phyloP scores from a whole-genome alignment of 106 monocot genomes.

The Posidonia australis region DNA sequence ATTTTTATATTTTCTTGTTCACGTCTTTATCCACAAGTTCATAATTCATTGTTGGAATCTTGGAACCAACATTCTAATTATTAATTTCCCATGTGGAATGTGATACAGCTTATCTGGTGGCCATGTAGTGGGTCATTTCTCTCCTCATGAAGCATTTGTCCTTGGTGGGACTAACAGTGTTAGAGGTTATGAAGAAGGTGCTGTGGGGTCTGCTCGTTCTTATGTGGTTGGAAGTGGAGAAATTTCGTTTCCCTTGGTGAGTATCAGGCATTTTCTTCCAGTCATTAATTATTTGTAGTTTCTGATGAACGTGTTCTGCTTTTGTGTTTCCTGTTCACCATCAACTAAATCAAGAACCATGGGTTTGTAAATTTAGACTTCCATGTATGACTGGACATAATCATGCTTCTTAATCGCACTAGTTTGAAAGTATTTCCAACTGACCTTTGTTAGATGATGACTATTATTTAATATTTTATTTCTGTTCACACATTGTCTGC shows the following conservation, averaged over 20 bases:
- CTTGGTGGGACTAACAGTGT: slow-evolving; percentile 95
- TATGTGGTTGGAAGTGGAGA: slow-evolving; percentile 85
- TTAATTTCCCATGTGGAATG: neutral
- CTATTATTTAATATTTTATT: too few relatives aligned
- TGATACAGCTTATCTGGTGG: slow-evolving; percentile 67
- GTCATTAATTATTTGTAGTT: neutral
- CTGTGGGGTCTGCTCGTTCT: slow-evolving; percentile 78
- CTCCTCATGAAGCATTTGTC: slow-evolving; percentile 91
- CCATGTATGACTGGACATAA: too few relatives aligned
- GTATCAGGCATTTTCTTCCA: slow-evolving; percentile 5
- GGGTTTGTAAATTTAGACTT: too few relatives aligned
- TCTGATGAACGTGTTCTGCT: neutral
- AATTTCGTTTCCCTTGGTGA: slow-evolving; percentile 78
- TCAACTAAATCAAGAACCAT: too few relatives aligned
- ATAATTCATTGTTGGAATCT: neutral
- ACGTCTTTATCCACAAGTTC: neutral
- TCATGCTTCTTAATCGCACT: too few relatives aligned
- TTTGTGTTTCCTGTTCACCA: neutral
- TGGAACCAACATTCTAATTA: neutral
- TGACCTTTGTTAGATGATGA: too few relatives aligned
- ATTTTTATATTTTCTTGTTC: too few relatives aligned
- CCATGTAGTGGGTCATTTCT: slow-evolving; percentile 74
- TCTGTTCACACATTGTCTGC: too few relatives aligned
- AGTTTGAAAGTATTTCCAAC: too few relatives aligned
- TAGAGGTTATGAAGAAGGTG: slow-evolving; percentile 96